A percentile compares a stretch with the other conserved stretches of the same genome.
These are phyloP conservation scores for Diaporthe helianthi DNA, from an alignment of 2,329 filamentous ascomycete species.

Conservation along the genomic window DNA sequence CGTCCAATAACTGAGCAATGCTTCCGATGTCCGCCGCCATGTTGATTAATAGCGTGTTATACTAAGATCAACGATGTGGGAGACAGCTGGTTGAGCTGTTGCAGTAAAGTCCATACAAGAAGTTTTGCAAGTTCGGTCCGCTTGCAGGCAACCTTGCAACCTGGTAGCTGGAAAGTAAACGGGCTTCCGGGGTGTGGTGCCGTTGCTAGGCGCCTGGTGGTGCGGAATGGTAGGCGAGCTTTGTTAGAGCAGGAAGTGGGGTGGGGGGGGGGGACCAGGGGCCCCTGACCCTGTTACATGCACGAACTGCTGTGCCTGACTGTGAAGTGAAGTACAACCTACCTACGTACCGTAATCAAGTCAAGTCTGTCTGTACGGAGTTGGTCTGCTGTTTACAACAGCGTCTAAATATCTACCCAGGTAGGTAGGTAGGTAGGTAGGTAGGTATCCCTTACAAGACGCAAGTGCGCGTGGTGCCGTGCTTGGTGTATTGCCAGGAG, in stretches of 20 bases:
- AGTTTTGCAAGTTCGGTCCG: not conserved
- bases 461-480: not conserved
- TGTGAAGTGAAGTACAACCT: no score
- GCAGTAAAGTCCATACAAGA: not conserved
- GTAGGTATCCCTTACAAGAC: no score
- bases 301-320: not conserved
- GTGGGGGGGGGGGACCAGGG: slow-evolving; percentile 17
- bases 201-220: slow-evolving; percentile 31
- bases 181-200: slow-evolving; percentile 22
- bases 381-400: not conserved
- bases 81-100: slow-evolving; percentile 19
- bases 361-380: not conserved
- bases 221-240: not conserved
- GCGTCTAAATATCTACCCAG: not conserved
- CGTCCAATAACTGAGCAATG: slow-evolving; percentile 85
- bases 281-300: slow-evolving; percentile 23
- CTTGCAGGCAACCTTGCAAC: not conserved
- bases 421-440: not conserved
- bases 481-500: no score
- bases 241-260: not conserved
- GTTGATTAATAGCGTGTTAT: slow-evolving; percentile 40
- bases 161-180: slow-evolving; percentile 29
- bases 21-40: slow-evolving; percentile 65
- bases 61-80: slow-evolving; percentile 27
- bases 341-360: not conserved